Base-by-base conservation (phyloP, 2,329 filamentous ascomycete genomes). In the Neonectria punicea region DNA sequence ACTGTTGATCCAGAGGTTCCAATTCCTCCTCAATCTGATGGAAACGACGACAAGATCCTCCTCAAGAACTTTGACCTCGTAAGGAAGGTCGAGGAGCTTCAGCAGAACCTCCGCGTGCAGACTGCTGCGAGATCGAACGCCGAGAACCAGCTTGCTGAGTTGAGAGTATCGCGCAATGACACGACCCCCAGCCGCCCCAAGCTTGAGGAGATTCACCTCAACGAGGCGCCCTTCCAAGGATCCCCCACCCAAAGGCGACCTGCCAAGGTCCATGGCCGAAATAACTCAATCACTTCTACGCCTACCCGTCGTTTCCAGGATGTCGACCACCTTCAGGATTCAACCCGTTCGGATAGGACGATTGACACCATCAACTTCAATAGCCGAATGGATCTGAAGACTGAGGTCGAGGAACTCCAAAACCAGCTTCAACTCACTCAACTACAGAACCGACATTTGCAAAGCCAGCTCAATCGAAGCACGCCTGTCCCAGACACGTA, bases 401-500 rank as follows among this genome's bases (percentile, higher is more conserved):
- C 93, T 4, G 94, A 98, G 74, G 85, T 98, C 13, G 95, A 98
- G 77, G 90, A 97, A 78, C 86, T 97, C 28, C 95, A 98, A 77
- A 98, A 97, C 77, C 93, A 97, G 77, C 87, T 98, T 56, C 95
- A 98, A 76, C 89, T 98, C 77, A 90, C 92, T 5, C 92, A 98
- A 79, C 97, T 98, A 93, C 93, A 97, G 73, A 98, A 97, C 79
- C 90, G 92, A 36, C 94, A 98, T 74, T 87, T 98, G 6, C 93
- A 97, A 76, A 94, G 89, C 75, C 94, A 98, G 76, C 83, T 98
- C 46, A 92, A 95, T 43, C 89, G 92, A 51, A 82, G 82, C 10
- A 90, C 88, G 0, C 88, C 90, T 3, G 81, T 81, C 6, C 86
- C 86, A 25, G 90, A 92, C 39, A 88, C 84, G 77, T 77, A 89